Evolutionary conservation across 73 alveolate species (phyloP), one percentile per base, ranked within the genome.

Genomic region (Paramecium primaurelia): DNA sequence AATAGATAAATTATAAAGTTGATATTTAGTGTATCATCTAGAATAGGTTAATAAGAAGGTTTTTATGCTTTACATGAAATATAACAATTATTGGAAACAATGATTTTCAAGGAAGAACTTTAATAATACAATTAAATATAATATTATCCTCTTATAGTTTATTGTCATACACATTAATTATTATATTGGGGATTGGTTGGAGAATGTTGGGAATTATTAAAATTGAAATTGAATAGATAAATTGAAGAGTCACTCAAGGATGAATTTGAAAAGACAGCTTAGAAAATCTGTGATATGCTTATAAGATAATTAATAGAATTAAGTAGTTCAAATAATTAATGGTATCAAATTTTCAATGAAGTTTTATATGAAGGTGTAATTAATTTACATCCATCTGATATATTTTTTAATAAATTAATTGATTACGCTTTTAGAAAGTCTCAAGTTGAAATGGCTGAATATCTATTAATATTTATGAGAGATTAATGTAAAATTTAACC

Each of bases 131-230:
- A 77, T 44, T 77, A 77, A 25, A 26, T 12, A 11, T 22, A 77
- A 30, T 77, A 26, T 77, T 37, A 34, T 26, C 89, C 89, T 10
- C 89, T 77, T 40, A 77, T 77, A 10, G 38, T 77, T 0, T 77
- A 77, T 44, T 40, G 71, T 44, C 89, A 77, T 77, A 26, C 71
- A 8, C 89, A 77, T 44, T 10, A 77, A 77, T 44, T 77, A 37
- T 14, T 77, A 5, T 22, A 77, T 77, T 77, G 89, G 89, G 60
- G 69, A 38, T 44, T 77, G 18, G 30, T 9, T 2, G 69, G 36
- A 26, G 89, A 77, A 77, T 77, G 89, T 77, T 77, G 89, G 89
- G 89, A 77, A 77, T 1, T 77, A 40, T 77, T 77, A 12, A 37
- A 44, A 40, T 26, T 9, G 6, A 77, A 40, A 77, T 40, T 77